Evolutionary conservation across 768 basidiomycete species (phyloP).

Genomic region (Russula virescens): DNA sequence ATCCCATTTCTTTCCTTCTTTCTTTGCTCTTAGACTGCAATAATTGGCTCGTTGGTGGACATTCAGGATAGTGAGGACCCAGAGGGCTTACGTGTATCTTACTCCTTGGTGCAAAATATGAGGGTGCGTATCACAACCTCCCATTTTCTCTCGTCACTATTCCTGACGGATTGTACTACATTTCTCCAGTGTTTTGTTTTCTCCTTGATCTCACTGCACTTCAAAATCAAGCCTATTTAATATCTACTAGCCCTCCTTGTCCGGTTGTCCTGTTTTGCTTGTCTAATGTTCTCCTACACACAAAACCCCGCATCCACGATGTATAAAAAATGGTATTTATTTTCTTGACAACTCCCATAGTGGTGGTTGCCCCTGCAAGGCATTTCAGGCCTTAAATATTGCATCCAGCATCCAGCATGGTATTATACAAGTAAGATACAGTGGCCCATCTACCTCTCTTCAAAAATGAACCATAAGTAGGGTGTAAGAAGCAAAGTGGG

Average conservation of each 20-base stretch:
- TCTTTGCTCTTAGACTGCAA: slow-evolving; percentile 67
- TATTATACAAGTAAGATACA: background rate
- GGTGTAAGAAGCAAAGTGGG: too few species aligned
- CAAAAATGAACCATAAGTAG: too few species aligned
- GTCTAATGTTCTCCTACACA: background rate
- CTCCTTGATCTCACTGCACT: slow-evolving; percentile 96
- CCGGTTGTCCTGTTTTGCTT: background rate
- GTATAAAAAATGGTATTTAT: slow-evolving; percentile 6
- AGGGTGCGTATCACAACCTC: slow-evolving; percentile 49
- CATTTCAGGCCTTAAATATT: too few species aligned
- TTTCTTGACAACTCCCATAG: too few species aligned
- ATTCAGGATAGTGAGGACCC: slow-evolving; percentile 97
- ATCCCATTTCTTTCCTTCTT: background rate
- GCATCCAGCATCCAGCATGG: background rate
- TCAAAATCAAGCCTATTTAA: slow-evolving; percentile 99
- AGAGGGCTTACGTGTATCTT: slow-evolving; percentile 95
- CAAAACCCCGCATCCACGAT: background rate
- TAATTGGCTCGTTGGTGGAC: slow-evolving; percentile 94
- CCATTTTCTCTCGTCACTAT: too few species aligned
- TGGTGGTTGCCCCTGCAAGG: too few species aligned
- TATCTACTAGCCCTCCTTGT: background rate
- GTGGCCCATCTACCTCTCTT: too few species aligned
- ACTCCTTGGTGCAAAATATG: slow-evolving; percentile 97
- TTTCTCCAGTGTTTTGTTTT: slow-evolving; percentile 84
- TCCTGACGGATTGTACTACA: too few species aligned